phyloP scores from a whole-genome alignment of 2,329 filamentous ascomycete genomes.

The Nemania serpens region DNA sequence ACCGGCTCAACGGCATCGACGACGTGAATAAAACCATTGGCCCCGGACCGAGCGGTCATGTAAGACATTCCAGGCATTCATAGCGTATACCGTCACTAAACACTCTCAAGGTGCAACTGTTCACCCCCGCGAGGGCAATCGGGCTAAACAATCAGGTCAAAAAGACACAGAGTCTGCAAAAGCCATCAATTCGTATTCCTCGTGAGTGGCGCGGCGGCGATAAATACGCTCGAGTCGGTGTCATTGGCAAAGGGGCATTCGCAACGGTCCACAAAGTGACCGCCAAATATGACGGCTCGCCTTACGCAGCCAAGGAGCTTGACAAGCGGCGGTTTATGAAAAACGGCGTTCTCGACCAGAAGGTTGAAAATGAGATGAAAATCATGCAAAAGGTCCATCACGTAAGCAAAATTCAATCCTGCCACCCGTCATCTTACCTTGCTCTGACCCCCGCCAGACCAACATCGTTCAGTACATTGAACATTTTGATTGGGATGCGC shows the following conservation, averaged over 20 bases:
- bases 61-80: constrained; percentile 35
- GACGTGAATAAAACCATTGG: constrained; percentile 51
- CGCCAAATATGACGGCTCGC: constrained; percentile 78
- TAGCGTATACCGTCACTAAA: constrained; percentile 25
- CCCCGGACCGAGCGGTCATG: constrained; percentile 54
- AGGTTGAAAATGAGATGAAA: constrained; percentile 94
- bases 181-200: constrained; percentile 46
- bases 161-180: constrained; percentile 36
- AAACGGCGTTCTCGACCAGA: constrained; percentile 85
- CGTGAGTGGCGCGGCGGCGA: constrained; percentile 82
- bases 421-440: neutral
- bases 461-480: constrained; percentile 94
- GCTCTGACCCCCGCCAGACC: constrained; percentile 53
- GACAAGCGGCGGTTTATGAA: constrained; percentile 94
- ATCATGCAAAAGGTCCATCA: constrained; percentile 90
- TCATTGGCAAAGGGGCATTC: constrained; percentile 92
- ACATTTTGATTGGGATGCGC: constrained; percentile 78
- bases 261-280: constrained; percentile 92
- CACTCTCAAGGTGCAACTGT: constrained; percentile 39
- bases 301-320: constrained; percentile 91
- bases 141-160: constrained; percentile 17
- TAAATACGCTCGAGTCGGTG: constrained; percentile 80
- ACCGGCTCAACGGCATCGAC: constrained; percentile 41
- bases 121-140: constrained; percentile 30
- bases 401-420: constrained; percentile 55